A percentile compares a stretch with the other conserved stretches of the same genome.
phyloP scores from a whole-genome alignment of 805 yeast genomes.

The Wickerhamomyces bovis region DNA sequence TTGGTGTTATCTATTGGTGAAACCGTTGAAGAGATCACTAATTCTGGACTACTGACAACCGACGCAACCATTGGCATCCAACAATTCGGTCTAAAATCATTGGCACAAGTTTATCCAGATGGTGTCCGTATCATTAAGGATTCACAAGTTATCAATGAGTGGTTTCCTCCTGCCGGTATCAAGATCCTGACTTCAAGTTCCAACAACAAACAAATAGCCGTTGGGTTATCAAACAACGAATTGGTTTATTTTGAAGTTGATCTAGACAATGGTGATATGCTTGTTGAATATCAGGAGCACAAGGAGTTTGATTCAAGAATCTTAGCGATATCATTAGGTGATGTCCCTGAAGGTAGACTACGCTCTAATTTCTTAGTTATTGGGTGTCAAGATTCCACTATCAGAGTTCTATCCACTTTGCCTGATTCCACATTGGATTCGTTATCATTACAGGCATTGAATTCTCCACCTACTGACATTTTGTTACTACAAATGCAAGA shows the following conservation, averaged over 20 bases:
- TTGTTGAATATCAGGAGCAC: conserved; percentile 65
- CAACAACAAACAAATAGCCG: conserved; percentile 60
- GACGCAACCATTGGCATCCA: conserved; percentile 63
- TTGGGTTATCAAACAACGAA: conserved; percentile 69
- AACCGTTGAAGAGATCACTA: conserved; percentile 66
- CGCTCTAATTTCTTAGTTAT: conserved; percentile 58
- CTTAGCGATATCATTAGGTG: conserved; percentile 41
- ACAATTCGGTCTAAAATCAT: conserved; percentile 55
- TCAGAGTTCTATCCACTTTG: conserved; percentile 61
- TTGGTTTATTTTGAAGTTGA: conserved; percentile 79
- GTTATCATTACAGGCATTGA: conserved; percentile 59
- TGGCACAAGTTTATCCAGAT: conserved; percentile 66
- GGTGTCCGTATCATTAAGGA: conserved; percentile 58
- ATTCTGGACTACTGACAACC: conserved; percentile 51
- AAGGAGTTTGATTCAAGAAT: conserved; percentile 48
- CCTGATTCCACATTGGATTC: conserved; percentile 54
- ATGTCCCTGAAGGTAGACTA: conserved; percentile 39
- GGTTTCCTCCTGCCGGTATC: conserved; percentile 82
- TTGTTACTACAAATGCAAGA: conserved; percentile 22
- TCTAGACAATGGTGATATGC: conserved; percentile 41
- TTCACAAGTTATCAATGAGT: conserved; percentile 35
- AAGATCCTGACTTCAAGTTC: conserved; percentile 53
- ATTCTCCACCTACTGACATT: conserved; percentile 40
- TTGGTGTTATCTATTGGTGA: conserved; percentile 75
- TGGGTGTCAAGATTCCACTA: conserved; percentile 64